Percentiles rank a stretch among this genome's conserved stretches.
These are phyloP conservation scores for Pythium chondricola DNA, from an alignment of 352 stramenopile genomes.

Conservation along the genomic window DNA sequence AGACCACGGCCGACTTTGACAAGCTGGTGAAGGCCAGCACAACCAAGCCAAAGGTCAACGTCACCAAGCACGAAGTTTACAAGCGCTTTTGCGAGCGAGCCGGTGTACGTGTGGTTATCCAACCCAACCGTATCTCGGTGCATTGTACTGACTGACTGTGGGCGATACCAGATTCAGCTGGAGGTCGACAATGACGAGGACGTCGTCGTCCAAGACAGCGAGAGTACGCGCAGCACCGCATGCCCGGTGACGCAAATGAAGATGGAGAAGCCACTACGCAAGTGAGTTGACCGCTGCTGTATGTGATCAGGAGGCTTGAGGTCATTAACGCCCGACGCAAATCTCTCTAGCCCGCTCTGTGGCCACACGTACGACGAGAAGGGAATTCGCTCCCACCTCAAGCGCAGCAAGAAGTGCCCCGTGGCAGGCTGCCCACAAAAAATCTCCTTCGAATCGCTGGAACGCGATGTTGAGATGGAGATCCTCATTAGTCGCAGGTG, in stretches of 20 bases:
- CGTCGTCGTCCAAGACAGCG: slow-evolving; percentile 74
- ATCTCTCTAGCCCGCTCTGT: slow-evolving; percentile 42
- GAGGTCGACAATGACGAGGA: slow-evolving; percentile 66
- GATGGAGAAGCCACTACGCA: slow-evolving; percentile 69
- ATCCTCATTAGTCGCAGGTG: slow-evolving; percentile 64
- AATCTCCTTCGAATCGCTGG: slow-evolving; percentile 45
- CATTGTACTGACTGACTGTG: neutral
- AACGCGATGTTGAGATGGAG: slow-evolving; percentile 86
- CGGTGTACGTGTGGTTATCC: slow-evolving; percentile 61
- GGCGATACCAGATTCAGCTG: slow-evolving; percentile 57
- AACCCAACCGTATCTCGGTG: too few relatives aligned
- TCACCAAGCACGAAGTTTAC: slow-evolving; percentile 62
- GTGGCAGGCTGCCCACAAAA: slow-evolving; percentile 77
- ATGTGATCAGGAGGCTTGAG: neutral
- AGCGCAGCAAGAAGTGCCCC: slow-evolving; percentile 69
- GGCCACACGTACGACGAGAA: slow-evolving; percentile 78
- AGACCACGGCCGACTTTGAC: slow-evolving; percentile 50
- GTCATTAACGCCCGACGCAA: neutral
- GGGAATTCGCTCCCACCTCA: slow-evolving; percentile 65
- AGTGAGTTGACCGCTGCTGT: slow-evolving; percentile 35
- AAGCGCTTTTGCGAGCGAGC: slow-evolving; percentile 74
- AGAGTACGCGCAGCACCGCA: slow-evolving; percentile 63
- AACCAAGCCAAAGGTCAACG: slow-evolving; percentile 48
- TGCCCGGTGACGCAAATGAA: slow-evolving; percentile 80
- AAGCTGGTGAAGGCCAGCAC: slow-evolving; percentile 51